Evolutionary conservation across 169 alveolate genomes (phyloP), one percentile per base, ranked within the genome.

Genomic region (Cryptosporidium canis): DNA sequence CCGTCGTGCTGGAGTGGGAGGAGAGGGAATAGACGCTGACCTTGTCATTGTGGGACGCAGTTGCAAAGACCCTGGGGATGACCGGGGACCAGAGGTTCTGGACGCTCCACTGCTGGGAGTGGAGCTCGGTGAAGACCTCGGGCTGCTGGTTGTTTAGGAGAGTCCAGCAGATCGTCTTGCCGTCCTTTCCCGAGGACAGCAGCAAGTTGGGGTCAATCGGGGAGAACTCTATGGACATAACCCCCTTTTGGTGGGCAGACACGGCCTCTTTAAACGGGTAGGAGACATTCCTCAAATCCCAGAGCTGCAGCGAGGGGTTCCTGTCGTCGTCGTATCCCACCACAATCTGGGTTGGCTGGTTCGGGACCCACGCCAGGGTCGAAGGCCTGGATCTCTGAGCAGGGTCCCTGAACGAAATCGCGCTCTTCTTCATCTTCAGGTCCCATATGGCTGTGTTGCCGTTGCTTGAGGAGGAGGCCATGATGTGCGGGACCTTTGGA

Each of bases 381-480:
- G 94, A 91, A 18, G 96, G 95, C 39, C 93, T 93, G 3, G 92
- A 90, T 64, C 96, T 83, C 44, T 92, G 95, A 8, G 93, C 93
- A 8, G 95, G 95, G 56, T 94, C 96, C 18, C 96, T 83, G 90
- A 94, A 94, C 55, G 94, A 85, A 14, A 93, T 92, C 21, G 96
- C 96, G 1, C 96, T 91, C 65, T 93, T 94, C 51, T 91, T 87
- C 44, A 92, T 85, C 93, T 94, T 94, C 27, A 94, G 91, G 58
- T 94, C 96, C 96, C 96, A 94, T 0, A 94, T 94, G 4, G 93
- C 92, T 12, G 94, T 87, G 45, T 91, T 90, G 0, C 96, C 94
- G 51, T 93, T 84, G 58, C 93, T 93, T 29, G 94, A 90, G 27
- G 96, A 93, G 8, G 96, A 92, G 27, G 96, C 96, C 85, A 94